Evolutionary conservation across 75 land plant species (phyloP).

Genomic region (Sequoia sempervirens): DNA sequence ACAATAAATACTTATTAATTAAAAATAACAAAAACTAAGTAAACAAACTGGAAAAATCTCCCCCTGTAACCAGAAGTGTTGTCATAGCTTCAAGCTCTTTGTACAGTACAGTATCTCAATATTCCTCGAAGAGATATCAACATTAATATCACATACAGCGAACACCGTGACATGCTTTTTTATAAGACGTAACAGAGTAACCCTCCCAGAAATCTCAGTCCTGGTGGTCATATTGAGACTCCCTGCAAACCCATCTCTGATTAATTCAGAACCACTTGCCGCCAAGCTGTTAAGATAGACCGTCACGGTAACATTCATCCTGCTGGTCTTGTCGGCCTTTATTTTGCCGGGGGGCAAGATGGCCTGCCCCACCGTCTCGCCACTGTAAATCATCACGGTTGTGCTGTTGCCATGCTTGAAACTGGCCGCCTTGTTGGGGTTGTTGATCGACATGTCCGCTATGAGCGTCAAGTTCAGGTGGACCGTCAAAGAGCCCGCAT

Average conservation of each 20-base stretch:
- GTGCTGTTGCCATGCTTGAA: constrained; percentile 34
- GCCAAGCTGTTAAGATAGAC: constrained; percentile 16
- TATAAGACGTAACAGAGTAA: constrained; percentile 25
- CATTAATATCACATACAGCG: constrained; percentile 27
- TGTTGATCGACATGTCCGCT: constrained; percentile 31
- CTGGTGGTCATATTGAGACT: constrained; percentile 12
- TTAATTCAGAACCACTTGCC: neutral
- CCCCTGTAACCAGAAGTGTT: no score
- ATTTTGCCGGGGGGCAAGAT: constrained; percentile 25
- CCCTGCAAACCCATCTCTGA: constrained; percentile 16
- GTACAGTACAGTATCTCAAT: neutral
- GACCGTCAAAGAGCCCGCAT: neutral
- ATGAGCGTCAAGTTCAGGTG: constrained; percentile 17
- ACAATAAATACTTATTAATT: no score
- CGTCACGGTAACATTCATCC: constrained; percentile 21
- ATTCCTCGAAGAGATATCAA: constrained; percentile 3
- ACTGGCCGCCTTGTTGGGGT: constrained; percentile 34
- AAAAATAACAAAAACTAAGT: no score
- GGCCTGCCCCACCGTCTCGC: constrained; percentile 19
- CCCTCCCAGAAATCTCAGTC: constrained; percentile 31
- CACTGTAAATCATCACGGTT: constrained; percentile 18
- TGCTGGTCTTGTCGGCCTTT: constrained; percentile 17
- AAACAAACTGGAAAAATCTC: no score
- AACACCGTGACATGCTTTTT: constrained; percentile 29
- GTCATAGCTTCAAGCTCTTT: constrained; percentile 11